These are phyloP conservation scores for Pseudogymnoascus sp. DNA, from an alignment of 2,329 filamentous ascomycete species.

Conservation along the genomic window DNA sequence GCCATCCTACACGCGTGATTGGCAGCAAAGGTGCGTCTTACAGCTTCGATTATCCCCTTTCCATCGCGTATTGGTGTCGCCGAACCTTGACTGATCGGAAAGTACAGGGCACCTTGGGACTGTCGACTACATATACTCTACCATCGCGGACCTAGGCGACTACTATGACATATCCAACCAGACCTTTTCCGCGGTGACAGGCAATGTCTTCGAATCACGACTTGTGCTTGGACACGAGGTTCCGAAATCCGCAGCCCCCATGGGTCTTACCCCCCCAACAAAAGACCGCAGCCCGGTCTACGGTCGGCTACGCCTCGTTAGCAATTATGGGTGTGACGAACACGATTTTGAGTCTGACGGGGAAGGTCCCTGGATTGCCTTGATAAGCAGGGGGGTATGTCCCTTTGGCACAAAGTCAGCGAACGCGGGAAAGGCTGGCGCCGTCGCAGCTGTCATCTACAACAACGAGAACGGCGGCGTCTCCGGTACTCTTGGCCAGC, in stretches of 20 bases:
- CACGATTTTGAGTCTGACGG: constrained; percentile 54
- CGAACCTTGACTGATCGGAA: constrained; percentile 14
- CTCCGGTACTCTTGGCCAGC: constrained; percentile 59
- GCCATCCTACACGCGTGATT: constrained; percentile 63
- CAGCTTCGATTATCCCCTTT: not conserved
- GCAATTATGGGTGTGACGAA: constrained; percentile 52
- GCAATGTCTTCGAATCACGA: constrained; percentile 49
- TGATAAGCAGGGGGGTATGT: constrained; percentile 63
- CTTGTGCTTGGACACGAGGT: constrained; percentile 47
- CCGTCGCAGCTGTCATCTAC: constrained; percentile 63
- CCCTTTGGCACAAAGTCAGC: constrained; percentile 64
- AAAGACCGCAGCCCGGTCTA: constrained; percentile 49
- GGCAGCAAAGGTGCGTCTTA: constrained; percentile 47
- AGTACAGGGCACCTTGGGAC: constrained; percentile 52
- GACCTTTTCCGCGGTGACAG: constrained; percentile 53
- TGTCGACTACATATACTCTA: constrained; percentile 51
- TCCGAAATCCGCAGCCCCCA: constrained; percentile 42
- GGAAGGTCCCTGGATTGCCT: constrained; percentile 52
- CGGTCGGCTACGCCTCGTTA: constrained; percentile 50
- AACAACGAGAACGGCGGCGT: constrained; percentile 55
- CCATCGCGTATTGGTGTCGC: constrained; percentile 10
- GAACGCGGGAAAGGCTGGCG: constrained; percentile 59
- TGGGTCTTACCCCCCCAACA: constrained; percentile 61
- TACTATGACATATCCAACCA: constrained; percentile 59
- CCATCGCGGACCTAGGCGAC: constrained; percentile 44